phyloP scores from a whole-genome alignment of 768 basidiomycete species.

The Bullera alba region DNA sequence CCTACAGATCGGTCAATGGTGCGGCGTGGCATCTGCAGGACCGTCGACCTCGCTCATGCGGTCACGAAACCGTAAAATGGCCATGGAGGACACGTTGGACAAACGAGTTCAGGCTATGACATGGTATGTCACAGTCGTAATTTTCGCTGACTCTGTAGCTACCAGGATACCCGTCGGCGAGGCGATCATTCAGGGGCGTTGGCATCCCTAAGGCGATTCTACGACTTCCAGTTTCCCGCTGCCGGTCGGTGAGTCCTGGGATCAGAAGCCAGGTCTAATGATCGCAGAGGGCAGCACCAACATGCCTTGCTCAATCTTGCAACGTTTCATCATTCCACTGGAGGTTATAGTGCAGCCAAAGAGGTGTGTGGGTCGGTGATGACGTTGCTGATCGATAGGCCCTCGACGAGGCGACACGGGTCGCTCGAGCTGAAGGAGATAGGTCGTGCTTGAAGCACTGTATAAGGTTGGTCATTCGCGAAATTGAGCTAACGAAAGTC shows the following conservation, averaged over 20 bases:
- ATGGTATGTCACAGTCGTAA: conserved; percentile 19
- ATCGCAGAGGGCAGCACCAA: conserved; percentile 39
- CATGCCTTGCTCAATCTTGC: conserved; percentile 46
- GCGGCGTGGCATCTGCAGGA: conserved; percentile 3
- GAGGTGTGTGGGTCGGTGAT: conserved; percentile 17
- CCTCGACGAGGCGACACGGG: conserved; percentile 42
- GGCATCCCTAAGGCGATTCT: conserved; percentile 38
- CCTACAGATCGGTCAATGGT: conserved; percentile 24
- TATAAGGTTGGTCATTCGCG: conserved; percentile 26
- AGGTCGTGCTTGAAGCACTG: conserved; percentile 40
- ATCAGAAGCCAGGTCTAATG: not conserved
- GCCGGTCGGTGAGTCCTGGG: conserved; percentile 21
- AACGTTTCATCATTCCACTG: conserved; percentile 35
- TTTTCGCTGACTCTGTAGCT: not conserved
- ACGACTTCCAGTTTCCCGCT: conserved; percentile 42
- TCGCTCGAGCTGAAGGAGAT: conserved; percentile 43
- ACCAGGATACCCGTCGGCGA: not conserved
- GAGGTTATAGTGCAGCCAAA: conserved; percentile 33
- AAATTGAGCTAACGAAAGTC: conserved; percentile 4
- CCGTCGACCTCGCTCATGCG: conserved; percentile 2
- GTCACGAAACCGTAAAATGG: conserved; percentile 19
- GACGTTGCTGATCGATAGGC: conserved; percentile 10
- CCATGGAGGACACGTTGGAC: conserved; percentile 37
- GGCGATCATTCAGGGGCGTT: conserved; percentile 10
- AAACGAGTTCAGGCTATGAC: conserved; percentile 30